These are phyloP conservation scores for Rhizopogon roseolus DNA, from an alignment of 768 basidiomycete genomes.

Conservation along the genomic window DNA sequence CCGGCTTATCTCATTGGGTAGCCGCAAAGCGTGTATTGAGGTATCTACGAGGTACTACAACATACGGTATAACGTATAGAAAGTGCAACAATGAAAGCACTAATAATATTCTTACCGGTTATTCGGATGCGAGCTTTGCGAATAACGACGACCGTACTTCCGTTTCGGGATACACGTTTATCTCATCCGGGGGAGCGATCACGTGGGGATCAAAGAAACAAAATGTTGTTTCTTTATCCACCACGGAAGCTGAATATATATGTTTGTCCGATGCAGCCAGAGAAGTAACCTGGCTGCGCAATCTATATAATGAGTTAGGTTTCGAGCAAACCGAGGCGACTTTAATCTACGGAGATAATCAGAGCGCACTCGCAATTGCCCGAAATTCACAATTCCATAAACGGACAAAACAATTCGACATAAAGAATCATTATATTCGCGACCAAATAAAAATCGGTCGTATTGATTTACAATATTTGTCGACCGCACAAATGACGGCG, in stretches of 20 bases:
- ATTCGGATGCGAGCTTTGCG: constrained; percentile 23
- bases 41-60: constrained; percentile 8
- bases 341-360: too few species aligned
- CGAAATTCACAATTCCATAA: constrained; percentile 7
- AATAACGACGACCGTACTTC: constrained; percentile 17
- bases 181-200: constrained; percentile 21
- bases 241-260: background rate
- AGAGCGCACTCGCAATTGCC: too few species aligned
- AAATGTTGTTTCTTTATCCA: constrained; percentile 18
- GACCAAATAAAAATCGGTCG: constrained; percentile 22
- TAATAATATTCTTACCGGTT: constrained; percentile 5
- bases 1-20: constrained; percentile 2
- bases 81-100: background rate
- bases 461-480: background rate
- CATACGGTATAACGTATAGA: background rate
- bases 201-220: constrained; percentile 29
- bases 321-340: too few species aligned
- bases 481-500: constrained; percentile 14
- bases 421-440: constrained; percentile 19
- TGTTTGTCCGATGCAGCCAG: too few species aligned
- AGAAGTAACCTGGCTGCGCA: too few species aligned
- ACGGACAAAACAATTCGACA: constrained; percentile 15
- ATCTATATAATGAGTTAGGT: too few species aligned
- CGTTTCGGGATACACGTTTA: constrained; percentile 22
- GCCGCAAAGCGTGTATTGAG: constrained; percentile 13